These are phyloP conservation scores for Penicillium polonicum DNA, from an alignment of 2,329 filamentous ascomycete genomes.

Conservation along the genomic window DNA sequence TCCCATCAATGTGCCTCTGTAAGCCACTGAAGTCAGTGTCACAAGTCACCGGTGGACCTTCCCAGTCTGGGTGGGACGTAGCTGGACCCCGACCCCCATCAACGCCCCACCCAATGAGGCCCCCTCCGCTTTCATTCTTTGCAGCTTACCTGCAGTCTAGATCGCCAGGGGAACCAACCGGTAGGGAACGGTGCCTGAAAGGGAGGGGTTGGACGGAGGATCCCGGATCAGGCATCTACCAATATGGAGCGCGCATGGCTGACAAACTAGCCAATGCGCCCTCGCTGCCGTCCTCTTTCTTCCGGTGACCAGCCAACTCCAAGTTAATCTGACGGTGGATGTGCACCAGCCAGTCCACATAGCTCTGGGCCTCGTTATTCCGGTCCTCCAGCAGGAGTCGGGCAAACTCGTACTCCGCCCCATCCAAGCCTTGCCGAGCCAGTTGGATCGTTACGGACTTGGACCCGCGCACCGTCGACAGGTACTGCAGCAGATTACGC, in stretches of 20 bases:
- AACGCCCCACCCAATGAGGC: background rate
- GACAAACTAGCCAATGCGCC: constrained; percentile 47
- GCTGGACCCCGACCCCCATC: background rate
- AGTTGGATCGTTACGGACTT: constrained; percentile 89
- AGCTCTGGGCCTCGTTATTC: constrained; percentile 96
- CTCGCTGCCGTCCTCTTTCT: constrained; percentile 47
- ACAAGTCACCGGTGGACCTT: background rate
- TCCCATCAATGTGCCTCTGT: background rate
- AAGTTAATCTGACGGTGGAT: constrained; percentile 90
- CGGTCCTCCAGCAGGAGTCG: constrained; percentile 86
- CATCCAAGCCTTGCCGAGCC: constrained; percentile 87
- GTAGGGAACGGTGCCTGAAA: background rate
- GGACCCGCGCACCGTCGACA: constrained; percentile 74
- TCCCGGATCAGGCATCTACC: constrained; percentile 29
- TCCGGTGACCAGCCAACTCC: constrained; percentile 61
- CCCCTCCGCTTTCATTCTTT: background rate
- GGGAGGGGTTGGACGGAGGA: background rate
- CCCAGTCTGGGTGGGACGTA: background rate
- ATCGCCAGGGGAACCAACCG: constrained; percentile 2
- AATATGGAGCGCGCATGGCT: constrained; percentile 48
- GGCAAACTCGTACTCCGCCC: constrained; percentile 95
- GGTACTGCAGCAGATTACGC: constrained; percentile 86
- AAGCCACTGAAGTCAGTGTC: constrained; percentile 8
- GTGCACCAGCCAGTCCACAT: constrained; percentile 97
- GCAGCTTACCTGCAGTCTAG: constrained; percentile 8